phyloP scores from a whole-genome alignment of 2,329 filamentous ascomycete genomes.

The Ceratocystis alfenasii region DNA sequence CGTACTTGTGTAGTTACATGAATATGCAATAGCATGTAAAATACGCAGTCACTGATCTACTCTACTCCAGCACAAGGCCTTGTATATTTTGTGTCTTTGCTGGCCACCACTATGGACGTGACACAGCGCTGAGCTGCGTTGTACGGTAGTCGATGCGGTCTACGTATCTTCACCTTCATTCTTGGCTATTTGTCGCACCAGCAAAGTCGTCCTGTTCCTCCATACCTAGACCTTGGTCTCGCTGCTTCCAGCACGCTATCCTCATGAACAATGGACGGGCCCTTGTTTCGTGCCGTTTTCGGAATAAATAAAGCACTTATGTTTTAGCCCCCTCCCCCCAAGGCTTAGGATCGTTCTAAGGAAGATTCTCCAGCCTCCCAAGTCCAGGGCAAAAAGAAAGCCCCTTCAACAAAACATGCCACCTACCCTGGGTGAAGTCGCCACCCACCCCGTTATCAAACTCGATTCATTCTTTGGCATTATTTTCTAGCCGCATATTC shows the following conservation, averaged over 20 bases:
- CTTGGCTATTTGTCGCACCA: too few species aligned
- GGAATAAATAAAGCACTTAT: slow-evolving; percentile 1
- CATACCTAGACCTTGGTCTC: neutral
- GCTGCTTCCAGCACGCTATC: neutral
- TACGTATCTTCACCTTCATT: too few species aligned
- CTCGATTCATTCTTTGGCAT: neutral
- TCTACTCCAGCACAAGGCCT: neutral
- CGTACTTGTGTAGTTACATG: too few species aligned
- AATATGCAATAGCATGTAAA: neutral
- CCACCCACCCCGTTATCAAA: too few species aligned
- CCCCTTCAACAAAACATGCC: too few species aligned
- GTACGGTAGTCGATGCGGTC: too few species aligned
- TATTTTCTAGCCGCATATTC: neutral
- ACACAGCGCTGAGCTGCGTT: neutral
- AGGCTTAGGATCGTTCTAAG: neutral
- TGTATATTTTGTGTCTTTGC: neutral
- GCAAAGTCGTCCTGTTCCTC: neutral
- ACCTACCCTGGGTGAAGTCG: too few species aligned
- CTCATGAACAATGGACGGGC: neutral
- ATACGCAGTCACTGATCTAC: neutral
- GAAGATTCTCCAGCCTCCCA: neutral
- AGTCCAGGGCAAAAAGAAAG: too few species aligned
- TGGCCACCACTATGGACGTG: neutral
- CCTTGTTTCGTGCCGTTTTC: slow-evolving; percentile 1
- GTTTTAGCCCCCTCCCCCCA: neutral